Percentiles rank a stretch among this genome's conserved stretches.
Evolutionary conservation across 1,139 yeast species (phyloP).

Genomic region (Scheffersomyces segobiensis): DNA sequence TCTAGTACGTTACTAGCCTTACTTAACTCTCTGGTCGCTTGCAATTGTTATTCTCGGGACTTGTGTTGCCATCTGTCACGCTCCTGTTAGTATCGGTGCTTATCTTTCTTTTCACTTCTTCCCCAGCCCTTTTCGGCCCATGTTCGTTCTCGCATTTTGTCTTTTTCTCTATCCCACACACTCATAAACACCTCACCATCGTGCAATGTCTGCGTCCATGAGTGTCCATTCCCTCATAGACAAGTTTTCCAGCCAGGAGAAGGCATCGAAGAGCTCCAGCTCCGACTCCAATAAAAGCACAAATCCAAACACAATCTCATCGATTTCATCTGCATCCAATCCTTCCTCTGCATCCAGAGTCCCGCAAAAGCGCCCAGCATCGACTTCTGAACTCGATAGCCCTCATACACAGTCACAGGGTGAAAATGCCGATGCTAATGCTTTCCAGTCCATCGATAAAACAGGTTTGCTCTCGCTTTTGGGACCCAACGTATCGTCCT

Average conservation of each 20-base stretch:
- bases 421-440: slow-evolving; percentile 2
- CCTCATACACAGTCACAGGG: slow-evolving; percentile 1
- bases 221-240: slow-evolving; percentile 18
- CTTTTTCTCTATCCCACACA: not conserved
- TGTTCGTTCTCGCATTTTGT: not conserved
- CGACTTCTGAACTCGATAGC: not conserved
- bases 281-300: not conserved
- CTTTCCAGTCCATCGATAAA: slow-evolving; percentile 7
- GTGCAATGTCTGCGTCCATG: slow-evolving; percentile 7
- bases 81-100: not conserved
- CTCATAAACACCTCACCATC: not conserved
- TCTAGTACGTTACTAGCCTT: not conserved
- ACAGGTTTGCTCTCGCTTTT: slow-evolving; percentile 37
- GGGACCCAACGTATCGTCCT: slow-evolving; percentile 53
- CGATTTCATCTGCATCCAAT: not conserved
- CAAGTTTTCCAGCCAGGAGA: slow-evolving; percentile 8
- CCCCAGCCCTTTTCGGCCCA: not conserved
- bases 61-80: not conserved
- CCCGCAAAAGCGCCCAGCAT: slow-evolving; percentile 1
- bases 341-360: slow-evolving; percentile 1
- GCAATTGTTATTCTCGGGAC: not conserved
- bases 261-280: not conserved
- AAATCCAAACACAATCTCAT: slow-evolving; percentile 3
- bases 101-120: not conserved
- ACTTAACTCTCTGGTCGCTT: not conserved